phyloP scores from a whole-genome alignment of 345 rosid genomes.

The Populus davidiana region DNA sequence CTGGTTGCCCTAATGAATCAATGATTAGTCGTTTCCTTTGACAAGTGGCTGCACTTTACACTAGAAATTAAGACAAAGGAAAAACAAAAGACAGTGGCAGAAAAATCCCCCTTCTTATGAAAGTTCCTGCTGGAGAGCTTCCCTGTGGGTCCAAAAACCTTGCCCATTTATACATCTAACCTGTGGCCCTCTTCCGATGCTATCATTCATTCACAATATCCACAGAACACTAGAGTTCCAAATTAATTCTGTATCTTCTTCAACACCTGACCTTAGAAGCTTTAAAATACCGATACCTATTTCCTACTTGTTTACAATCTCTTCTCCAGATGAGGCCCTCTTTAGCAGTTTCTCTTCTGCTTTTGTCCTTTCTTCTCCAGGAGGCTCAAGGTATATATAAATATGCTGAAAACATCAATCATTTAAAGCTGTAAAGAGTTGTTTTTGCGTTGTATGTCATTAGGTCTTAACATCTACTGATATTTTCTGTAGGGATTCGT shows the following conservation, averaged over 20 bases:
- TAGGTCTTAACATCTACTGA: background rate
- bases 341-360: constrained; percentile 9
- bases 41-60: background rate
- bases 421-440: background rate
- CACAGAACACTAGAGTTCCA: background rate
- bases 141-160: background rate
- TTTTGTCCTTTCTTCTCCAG: constrained; percentile 3
- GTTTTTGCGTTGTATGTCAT: background rate
- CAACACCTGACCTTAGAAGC: background rate
- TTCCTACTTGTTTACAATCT: background rate
- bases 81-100: constrained; percentile 22
- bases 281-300: too few species aligned
- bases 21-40: constrained; percentile 9
- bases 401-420: background rate
- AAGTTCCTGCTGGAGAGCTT: constrained; percentile 1
- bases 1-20: constrained; percentile 9
- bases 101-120: background rate
- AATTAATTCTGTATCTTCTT: background rate
- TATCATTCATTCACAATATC: background rate
- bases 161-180: background rate
- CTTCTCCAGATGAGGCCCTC: constrained; percentile 14
- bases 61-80: constrained; percentile 10
- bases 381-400: constrained; percentile 10
- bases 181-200: background rate
- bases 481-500: constrained; percentile 10